These are phyloP conservation scores for Annona squamosa DNA, from an alignment of 164 flowering plant species.

Conservation along the genomic window DNA sequence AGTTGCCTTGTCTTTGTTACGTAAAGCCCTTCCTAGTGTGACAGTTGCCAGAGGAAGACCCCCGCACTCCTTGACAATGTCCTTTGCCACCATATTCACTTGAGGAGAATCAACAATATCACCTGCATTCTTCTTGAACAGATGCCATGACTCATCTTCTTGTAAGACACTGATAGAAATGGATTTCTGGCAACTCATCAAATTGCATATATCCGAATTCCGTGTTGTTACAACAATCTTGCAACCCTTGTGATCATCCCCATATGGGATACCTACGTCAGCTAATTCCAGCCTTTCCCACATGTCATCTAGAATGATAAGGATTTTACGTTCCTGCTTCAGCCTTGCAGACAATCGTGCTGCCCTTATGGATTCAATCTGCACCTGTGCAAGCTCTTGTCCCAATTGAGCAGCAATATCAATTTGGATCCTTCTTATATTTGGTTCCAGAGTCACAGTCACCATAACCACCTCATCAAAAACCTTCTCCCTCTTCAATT, in stretches of 20 bases:
- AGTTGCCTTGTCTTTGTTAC: background rate
- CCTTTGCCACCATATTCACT: background rate
- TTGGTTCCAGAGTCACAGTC: conserved; percentile 9
- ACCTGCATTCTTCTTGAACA: conserved; percentile 7
- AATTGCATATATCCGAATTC: background rate
- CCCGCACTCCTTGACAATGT: conserved; percentile 8
- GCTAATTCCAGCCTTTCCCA: conserved; percentile 8
- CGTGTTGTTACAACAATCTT: conserved; percentile 9
- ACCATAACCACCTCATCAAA: conserved; percentile 14
- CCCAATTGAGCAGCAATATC: conserved; percentile 11
- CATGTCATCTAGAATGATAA: conserved; percentile 13
- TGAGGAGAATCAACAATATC: background rate
- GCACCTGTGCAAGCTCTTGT: background rate
- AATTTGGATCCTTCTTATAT: conserved; percentile 8
- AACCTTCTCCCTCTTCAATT: conserved; percentile 1
- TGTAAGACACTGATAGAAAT: background rate
- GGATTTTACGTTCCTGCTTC: conserved; percentile 5
- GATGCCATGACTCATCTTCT: conserved; percentile 1
- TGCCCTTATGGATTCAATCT: background rate
- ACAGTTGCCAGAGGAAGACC: conserved; percentile 7
- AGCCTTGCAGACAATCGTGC: background rate
- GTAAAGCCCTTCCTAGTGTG: background rate
- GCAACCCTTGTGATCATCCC: background rate
- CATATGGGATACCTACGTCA: conserved; percentile 9
- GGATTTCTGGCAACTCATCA: background rate